Base-by-base conservation (phyloP, 352 stramenopile genomes). In the Phytophthora idaei region DNA sequence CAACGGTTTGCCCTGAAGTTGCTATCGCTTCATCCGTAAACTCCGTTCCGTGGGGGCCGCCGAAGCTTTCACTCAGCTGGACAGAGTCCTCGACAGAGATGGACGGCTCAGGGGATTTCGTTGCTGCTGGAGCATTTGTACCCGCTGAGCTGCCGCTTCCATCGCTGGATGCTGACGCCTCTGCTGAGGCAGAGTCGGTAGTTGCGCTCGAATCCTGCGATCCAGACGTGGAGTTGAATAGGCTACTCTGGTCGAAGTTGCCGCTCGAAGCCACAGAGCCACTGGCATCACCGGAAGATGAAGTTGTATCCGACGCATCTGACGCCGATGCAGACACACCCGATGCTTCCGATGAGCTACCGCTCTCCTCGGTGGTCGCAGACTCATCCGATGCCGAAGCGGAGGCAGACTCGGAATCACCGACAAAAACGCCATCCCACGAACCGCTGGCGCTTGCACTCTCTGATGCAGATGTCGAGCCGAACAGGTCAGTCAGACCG, bases 1-100 rank as follows among this genome's bases (percentile, higher is more conserved):
- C 37, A 45, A 66, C 41, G 5, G 29, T 59, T 52, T 66, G 58
- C 1, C 48, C 58, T 36, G 57, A 57, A 65, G 15, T 65, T 45
- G 55, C 41, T 25, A 53, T 6, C 12, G 27, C 14, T 45, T 53
- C 42, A 54, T 61, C 55, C 5, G 55, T 54, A 25, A 53, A 61
- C 3, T 61, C 55, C 1, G 55, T 61, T 50, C 55, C 55, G 28
- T 66, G 59, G 1, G 39, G 59, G n/a, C 31, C 59, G 12, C 59
- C 59, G 25, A 66, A 66, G 9, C 44, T 63, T 39, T 63, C 45
- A 29, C 56, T 63, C 37, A 41, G 56, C 17, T 63, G 44, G 5
- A 61, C 42, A 5, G 55, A 61, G 42, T 61, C 31, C 41, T 61
- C 42, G 2, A 62, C 31, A n/a, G 56, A 53, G 11, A 61, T 61